Evolutionary conservation across 805 yeast genomes (phyloP), one percentile per base, ranked within the genome.

Genomic region (Sungouiella thailandica): DNA sequence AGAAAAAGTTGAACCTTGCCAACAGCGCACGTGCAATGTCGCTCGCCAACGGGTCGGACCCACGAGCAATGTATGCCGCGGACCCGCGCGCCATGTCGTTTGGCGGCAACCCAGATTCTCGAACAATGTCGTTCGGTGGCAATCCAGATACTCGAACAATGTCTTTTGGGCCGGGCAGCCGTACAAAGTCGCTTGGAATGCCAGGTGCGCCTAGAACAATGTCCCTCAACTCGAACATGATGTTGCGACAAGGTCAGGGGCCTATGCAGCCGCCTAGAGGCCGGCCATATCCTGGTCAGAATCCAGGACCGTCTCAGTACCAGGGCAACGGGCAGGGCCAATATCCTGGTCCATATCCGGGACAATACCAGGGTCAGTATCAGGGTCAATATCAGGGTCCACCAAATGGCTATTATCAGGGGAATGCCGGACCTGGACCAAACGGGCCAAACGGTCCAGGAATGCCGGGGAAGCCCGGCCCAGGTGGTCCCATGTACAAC

Each of bases 1-100:
- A 77, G 51, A 81, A 78, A 62, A 83, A 83, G 50, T 49, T 70
- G 52, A 73, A 74, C 14, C 52, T 68, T 44, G 63, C 64, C 12
- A 60, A 62, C 8, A 65, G 74, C 30, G 73, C 78, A 2, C 53
- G 71, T 27, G 69, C 72, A 6, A 65, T 57, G 60, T 56, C 69
- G 11, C 52, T 65, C 47, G 62, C 55, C 23, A 57, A 65, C 2
- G 53, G 44, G n/a, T n/a, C n/a, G n/a, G n/a, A n/a, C n/a, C n/a
- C n/a, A n/a, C n/a, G n/a, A n/a, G n/a, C n/a, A n/a, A n/a, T n/a
- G n/a, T n/a, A n/a, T n/a, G n/a, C n/a, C n/a, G n/a, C n/a, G n/a
- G n/a, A 44, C 23, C 63, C 66, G 8, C 46, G 72, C 25, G 47
- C 70, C 12, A 62, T 62, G 55, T 45, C 57, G 3, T 40, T 49